Base-by-base conservation (phyloP, 2,329 filamentous ascomycete genomes). In the Mariannaea elegans region DNA sequence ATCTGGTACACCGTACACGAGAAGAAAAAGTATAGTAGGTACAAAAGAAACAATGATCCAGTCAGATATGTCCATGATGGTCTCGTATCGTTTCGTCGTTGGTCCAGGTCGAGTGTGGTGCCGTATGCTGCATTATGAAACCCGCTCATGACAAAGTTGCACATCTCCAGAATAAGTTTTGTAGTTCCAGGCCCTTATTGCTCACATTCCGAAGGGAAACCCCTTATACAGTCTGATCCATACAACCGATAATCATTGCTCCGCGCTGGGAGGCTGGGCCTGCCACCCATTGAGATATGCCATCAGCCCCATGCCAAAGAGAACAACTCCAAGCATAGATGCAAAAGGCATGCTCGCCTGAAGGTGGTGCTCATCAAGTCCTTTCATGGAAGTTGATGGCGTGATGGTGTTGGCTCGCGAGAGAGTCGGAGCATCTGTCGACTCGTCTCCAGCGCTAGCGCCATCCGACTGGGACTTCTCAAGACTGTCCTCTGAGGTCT, bases 261-360 rank as follows among this genome's bases (percentile, higher is more conserved):
- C 75, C 46, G 74, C 50, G 19, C 67, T 69, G 4, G 75, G 65
- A 36, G 76, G 70, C 50, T 75, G 69, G 19, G 71, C 38, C 69
- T 93, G 90, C 91, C 91, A 94, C 50, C 90, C 90, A 71, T 95
- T 95, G 67, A 95, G 83, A 76, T 93, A 94, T 39, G 90, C 91
- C 92, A 95, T 95, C 65, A 95, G 75, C 13, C 92, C 90, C 79
- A 95, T 90, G 29, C 92, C 92, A 61, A 95, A 80, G 56, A 95
- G 76, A 23, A 95, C 91, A 29, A 95, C 92, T 10, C 92, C 90
- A 44, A 95, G 77, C 85, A 94, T 93, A 2, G 90, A 93, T 38
- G 90, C 89, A 71, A 94, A 94, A 14, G 92, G 92, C 59, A 91
- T 81, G 56, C 85, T 83, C 44, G 88, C 73, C 38, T 77, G 68